Percentiles rank a stretch among this genome's conserved stretches.
Evolutionary conservation across 805 yeast species (phyloP).

Genomic region (Starmerella apis): DNA sequence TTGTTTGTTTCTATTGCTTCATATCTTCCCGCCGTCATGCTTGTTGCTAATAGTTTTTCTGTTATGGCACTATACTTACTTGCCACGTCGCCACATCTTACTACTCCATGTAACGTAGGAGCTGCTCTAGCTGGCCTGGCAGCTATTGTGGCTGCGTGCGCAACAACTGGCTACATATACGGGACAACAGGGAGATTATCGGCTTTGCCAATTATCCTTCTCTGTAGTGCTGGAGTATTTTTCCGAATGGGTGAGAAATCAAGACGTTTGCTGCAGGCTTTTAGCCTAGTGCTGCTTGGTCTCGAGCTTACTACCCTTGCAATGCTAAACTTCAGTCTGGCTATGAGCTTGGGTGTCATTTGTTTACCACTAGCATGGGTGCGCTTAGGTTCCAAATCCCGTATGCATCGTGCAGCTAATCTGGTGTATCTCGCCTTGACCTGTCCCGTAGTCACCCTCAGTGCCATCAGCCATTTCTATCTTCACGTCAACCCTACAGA

Average conservation of each 20-base stretch:
- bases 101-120: background rate
- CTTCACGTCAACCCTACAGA: conserved; percentile 33
- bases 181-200: background rate
- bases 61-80: conserved; percentile 45
- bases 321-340: conserved; percentile 75
- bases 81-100: background rate
- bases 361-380: conserved; percentile 67
- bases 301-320: conserved; percentile 60
- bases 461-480: conserved; percentile 28
- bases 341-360: conserved; percentile 57
- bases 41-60: conserved; percentile 58
- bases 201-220: background rate
- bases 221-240: background rate
- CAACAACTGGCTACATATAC: conserved; percentile 24
- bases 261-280: conserved; percentile 31
- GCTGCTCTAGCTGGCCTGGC: background rate
- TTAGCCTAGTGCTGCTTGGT: conserved; percentile 52
- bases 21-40: conserved; percentile 75
- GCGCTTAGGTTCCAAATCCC: conserved; percentile 29
- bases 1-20: conserved; percentile 88
- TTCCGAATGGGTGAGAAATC: background rate
- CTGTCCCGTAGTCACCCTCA: conserved; percentile 40
- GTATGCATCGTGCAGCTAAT: conserved; percentile 17
- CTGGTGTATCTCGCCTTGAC: conserved; percentile 21
- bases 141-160: conserved; percentile 30